These are phyloP conservation scores for Hericium coralloides DNA, from an alignment of 768 basidiomycete genomes.

Conservation along the genomic window DNA sequence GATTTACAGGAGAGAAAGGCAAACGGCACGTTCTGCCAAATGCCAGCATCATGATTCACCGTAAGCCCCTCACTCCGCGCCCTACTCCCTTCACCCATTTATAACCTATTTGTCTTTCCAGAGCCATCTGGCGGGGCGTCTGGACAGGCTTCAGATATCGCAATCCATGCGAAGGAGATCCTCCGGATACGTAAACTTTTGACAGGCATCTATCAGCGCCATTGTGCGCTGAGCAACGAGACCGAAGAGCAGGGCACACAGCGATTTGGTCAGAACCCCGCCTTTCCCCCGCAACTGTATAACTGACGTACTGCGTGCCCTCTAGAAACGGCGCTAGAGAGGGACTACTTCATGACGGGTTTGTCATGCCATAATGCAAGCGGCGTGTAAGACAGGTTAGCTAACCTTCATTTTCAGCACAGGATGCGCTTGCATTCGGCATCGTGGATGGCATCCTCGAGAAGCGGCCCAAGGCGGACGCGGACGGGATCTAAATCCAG, in stretches of 20 bases:
- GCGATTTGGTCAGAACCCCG: conserved; percentile 62
- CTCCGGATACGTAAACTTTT: conserved; percentile 77
- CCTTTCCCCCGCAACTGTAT: conserved; percentile 15
- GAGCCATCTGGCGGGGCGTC: conserved; percentile 96
- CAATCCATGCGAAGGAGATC: conserved; percentile 96
- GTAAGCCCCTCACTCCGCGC: conserved; percentile 35
- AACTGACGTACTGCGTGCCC: conserved; percentile 9
- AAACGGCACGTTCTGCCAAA: conserved; percentile 90
- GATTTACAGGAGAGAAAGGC: conserved; percentile 57
- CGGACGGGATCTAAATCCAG: background rate
- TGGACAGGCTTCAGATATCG: conserved; percentile 93
- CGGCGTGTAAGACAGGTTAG: conserved; percentile 4
- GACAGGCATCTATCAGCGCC: conserved; percentile 83
- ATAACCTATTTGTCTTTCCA: conserved; percentile 22
- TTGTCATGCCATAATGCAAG: conserved; percentile 14
- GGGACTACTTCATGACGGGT: conserved; percentile 96
- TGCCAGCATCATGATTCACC: conserved; percentile 97
- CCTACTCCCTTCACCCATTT: background rate
- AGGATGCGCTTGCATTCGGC: conserved; percentile 85
- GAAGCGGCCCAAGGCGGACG: conserved; percentile 53
- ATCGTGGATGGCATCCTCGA: conserved; percentile 90
- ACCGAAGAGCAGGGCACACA: conserved; percentile 49
- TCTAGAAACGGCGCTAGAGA: conserved; percentile 78
- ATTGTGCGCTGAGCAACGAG: conserved; percentile 68
- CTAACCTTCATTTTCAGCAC: conserved; percentile 37